Evolutionary conservation across 2,329 filamentous ascomycete species (phyloP), one percentile per base, ranked within the genome.

Genomic region (Anisogramma anomala): DNA sequence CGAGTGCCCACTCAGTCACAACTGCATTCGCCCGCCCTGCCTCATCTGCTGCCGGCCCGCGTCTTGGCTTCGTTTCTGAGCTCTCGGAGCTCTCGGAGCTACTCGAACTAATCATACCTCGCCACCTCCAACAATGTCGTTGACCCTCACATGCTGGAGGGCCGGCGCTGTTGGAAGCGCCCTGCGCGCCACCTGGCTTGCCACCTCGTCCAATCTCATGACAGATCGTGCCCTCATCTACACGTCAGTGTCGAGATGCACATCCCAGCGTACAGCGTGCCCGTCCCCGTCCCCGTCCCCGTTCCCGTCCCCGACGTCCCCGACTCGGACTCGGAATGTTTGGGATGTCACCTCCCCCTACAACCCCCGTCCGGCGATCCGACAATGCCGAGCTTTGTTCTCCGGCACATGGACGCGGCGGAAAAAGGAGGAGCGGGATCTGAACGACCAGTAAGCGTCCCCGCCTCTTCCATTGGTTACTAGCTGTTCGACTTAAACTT

Each of bases 111-210:
- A n/a, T n/a, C n/a, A n/a, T n/a, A n/a, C n/a, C n/a, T n/a, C n/a
- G n/a, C n/a, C n/a, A n/a, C n/a, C n/a, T n/a, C n/a, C n/a, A n/a
- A n/a, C n/a, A n/a, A n/a, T n/a, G n/a, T n/a, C n/a, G n/a, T n/a
- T n/a, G n/a, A n/a, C n/a, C n/a, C n/a, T 43, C 43, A 46, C 43
- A 43, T 40, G 45, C 20, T 33, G 39, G 34, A 26, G 26, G 33
- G 33, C 41, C n/a, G 20, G 28, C 20, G 17, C 36, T 25, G 26
- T 26, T 14, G 35, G 40, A 27, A 34, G 30, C 7, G 26, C 30
- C 31, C 18, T 33, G n/a, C 41, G 33, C 15, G 23, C 26, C 20
- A 37, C 37, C 30, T 19, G 33, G 31, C 28, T 41, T 37, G 36
- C 20, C 8, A 23, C 23, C 30, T 19, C 33, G 25, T 33, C 31